Base-by-base conservation (phyloP, 345 rosid species). In the Corchorus capsularis region DNA sequence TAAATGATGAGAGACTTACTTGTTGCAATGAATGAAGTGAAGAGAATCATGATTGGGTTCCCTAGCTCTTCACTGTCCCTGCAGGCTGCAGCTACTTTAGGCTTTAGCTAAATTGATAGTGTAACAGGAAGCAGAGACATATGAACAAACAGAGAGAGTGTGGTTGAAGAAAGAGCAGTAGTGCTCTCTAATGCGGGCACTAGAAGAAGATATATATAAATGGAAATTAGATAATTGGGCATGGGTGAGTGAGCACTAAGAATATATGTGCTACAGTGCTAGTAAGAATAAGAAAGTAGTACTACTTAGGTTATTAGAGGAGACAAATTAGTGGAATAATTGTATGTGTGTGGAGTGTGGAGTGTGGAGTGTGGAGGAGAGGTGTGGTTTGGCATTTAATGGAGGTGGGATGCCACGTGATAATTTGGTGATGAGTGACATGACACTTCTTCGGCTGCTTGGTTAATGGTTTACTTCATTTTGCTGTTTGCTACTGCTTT, bases 381-480 rank as follows among this genome's bases (percentile, higher is more conserved):
- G 68, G 4, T 63, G n/a, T 64, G 20, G 39, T 17, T 64, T 15
- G 20, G 37, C 22, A 27, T 67, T 17, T 27, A 61, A 60, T 61
- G 19, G 35, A 27, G 46, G 9, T 32, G 27, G 65, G 55, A 57
- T 54, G 49, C 61, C 69, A 77, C 75, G 73, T 76, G 73, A 76
- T 41, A 35, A 69, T 39, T 20, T 41, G 12, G 12, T 8, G 41
- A 19, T 35, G 53, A 16, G 43, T 32, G 55, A 27, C 1, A 27
- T 27, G 27, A 27, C 27, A 1, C 27, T 49, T 57, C 43, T 63
- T 75, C 56, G 78, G 73, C 56, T 43, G 72, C 43, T 45, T 75
- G 32, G 65, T 56, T 16, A 15, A 46, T 75, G 32, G 65, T 56
- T 16, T 15, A 46, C 52, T 46, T 1, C n/a, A 39, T 41, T 63